Base-by-base conservation (phyloP, 768 basidiomycete genomes). In the Leccinum truebloodii region DNA sequence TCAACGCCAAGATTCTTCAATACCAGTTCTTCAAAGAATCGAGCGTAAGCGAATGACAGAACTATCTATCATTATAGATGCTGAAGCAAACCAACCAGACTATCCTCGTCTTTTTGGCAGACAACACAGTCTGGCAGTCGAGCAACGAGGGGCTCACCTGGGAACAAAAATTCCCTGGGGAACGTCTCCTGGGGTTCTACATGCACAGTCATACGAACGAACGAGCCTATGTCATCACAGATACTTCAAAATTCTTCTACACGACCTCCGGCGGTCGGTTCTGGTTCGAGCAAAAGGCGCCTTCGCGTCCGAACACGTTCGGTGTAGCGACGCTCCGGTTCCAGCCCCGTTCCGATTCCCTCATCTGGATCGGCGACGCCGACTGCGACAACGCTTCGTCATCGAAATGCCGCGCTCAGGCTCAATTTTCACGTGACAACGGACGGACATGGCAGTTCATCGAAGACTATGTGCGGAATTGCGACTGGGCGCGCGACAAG, bases 111-210 rank as follows among this genome's bases (percentile, higher is more conserved):
- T 88, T 92, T 6, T 81, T 97, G 3, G 71, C 73, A 1, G 94
- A 98, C 68, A 74, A 85, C 62, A 81, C 84, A 0, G 80, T 98
- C 57, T 98, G 94, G 94, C 95, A 98, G 77, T 97, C 94, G 1
- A 86, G 85, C 67, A 98, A 95, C 70, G 95, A 99, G 74, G 97
- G 96, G 1, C 94, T 93, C 74, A 87, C 87, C 0, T 99, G 96
- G 95, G 80, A 81, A 48, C 87, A 86, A 60, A 80, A 88, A 14
- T 76, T 72, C 69, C 80, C 84, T 0, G 79, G 77, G 1, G 79
- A 88, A 60, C 83, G 80, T 16, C 90, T 98, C 78, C 76, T 97
- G 37, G 86, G 83, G 1, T 90, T 98, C 75, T 90, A 90, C 67
- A 91, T 95, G 78, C 96, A 99, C 78, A 76, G 81, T 34, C 90